A percentile compares a stretch with the other conserved stretches of the same genome.
Conservation (phyloP, 2,329 filamentous ascomycete genomes). For the Pseudocercospora vitis region DNA sequence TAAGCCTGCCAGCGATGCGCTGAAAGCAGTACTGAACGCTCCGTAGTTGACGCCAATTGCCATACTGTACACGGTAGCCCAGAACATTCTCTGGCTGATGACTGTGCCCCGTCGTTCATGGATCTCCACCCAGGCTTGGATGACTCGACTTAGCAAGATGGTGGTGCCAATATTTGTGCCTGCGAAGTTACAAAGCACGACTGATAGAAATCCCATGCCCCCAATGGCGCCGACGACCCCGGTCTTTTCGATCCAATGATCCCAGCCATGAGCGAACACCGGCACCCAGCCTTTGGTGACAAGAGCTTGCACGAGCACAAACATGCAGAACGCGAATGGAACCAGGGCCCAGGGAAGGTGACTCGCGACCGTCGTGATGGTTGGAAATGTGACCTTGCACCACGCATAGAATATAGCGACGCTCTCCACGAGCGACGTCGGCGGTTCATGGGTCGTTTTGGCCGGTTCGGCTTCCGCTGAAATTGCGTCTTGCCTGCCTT, state of each 20-base stretch:
- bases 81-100: slow-evolving; percentile 67
- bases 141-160: slow-evolving; percentile 68
- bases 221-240: slow-evolving; percentile 67
- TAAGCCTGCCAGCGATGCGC: slow-evolving; percentile 68
- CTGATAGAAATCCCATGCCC: slow-evolving; percentile 71
- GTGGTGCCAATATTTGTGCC: slow-evolving; percentile 76
- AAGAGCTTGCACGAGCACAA: slow-evolving; percentile 69
- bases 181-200: slow-evolving; percentile 70
- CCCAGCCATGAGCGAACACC: slow-evolving; percentile 72
- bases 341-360: slow-evolving; percentile 68
- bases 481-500: no score
- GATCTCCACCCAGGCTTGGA: slow-evolving; percentile 67
- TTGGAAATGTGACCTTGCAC: slow-evolving; percentile 70
- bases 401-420: slow-evolving; percentile 48
- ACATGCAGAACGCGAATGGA: slow-evolving; percentile 73
- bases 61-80: slow-evolving; percentile 74
- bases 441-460: no score
- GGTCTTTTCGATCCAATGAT: slow-evolving; percentile 69
- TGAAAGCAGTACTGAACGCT: slow-evolving; percentile 71
- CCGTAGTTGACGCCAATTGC: slow-evolving; percentile 73
- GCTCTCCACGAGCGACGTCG: background rate
- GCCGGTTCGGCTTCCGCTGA: no score
- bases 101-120: slow-evolving; percentile 48
- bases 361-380: slow-evolving; percentile 62
- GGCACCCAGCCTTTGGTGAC: slow-evolving; percentile 74